Percentiles rank a stretch among this genome's conserved stretches.
Conservation (phyloP, 2,329 filamentous ascomycete genomes). For the Cordyceps farinosa region DNA sequence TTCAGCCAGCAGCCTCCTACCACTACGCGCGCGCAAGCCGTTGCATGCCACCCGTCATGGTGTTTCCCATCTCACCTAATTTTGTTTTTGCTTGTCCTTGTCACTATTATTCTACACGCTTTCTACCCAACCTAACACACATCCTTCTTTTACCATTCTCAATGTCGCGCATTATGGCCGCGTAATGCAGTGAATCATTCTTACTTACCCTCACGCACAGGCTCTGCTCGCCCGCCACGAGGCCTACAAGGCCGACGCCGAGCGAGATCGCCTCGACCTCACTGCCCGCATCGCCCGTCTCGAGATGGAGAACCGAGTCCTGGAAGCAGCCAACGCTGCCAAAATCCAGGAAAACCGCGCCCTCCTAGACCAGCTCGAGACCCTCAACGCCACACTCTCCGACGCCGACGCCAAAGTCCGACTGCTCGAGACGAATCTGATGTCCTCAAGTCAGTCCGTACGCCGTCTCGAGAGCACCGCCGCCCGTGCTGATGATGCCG, state of each 20-base stretch:
- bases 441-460: slow-evolving; percentile 73
- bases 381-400: slow-evolving; percentile 71
- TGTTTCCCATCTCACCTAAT: slow-evolving; percentile 7
- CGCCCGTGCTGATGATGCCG: slow-evolving; percentile 70
- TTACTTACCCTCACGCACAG: slow-evolving; percentile 57
- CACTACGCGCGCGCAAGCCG: neutral
- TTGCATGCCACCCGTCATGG: slow-evolving; percentile 5
- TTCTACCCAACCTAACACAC: neutral
- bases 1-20: neutral
- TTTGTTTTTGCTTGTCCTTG: slow-evolving; percentile 20
- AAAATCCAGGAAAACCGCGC: slow-evolving; percentile 79
- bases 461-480: slow-evolving; percentile 71
- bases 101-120: slow-evolving; percentile 17
- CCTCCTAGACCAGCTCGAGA: slow-evolving; percentile 79
- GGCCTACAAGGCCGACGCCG: slow-evolving; percentile 87
- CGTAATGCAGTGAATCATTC: slow-evolving; percentile 9
- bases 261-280: slow-evolving; percentile 75
- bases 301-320: slow-evolving; percentile 67
- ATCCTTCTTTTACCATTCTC: neutral
- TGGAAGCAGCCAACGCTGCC: slow-evolving; percentile 73
- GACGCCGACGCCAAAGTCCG: slow-evolving; percentile 79
- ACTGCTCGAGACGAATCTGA: slow-evolving; percentile 70
- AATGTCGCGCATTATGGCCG: neutral
- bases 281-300: slow-evolving; percentile 69
- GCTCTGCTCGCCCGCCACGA: slow-evolving; percentile 89